A percentile compares a stretch with the other conserved stretches of the same genome.
These are phyloP conservation scores for Trichoderma asperelloides DNA, from an alignment of 495 filamentous ascomycete species.

Conservation along the genomic window DNA sequence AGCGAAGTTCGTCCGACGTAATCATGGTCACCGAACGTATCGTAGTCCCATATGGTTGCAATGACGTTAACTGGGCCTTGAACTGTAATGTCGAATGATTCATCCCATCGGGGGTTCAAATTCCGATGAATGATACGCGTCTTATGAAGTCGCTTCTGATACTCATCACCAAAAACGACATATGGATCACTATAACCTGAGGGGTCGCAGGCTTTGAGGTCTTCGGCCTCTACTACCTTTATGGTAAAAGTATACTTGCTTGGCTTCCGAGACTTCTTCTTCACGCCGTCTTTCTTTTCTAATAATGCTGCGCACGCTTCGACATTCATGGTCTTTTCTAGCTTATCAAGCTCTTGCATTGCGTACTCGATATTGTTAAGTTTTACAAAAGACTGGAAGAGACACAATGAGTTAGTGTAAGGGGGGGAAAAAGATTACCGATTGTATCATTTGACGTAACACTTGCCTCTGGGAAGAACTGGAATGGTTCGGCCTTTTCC, in stretches of 20 bases:
- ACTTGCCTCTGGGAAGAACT: constrained; percentile 86
- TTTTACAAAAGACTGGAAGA: constrained; percentile 78
- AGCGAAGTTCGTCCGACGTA: constrained; percentile 90
- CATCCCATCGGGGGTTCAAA: constrained; percentile 95
- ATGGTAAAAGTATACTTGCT: constrained; percentile 95
- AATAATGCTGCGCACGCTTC: constrained; percentile 85
- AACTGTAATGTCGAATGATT: constrained; percentile 91
- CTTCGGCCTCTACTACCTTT: constrained; percentile 98
- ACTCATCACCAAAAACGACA: constrained; percentile 93
- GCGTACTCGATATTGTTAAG: constrained; percentile 97
- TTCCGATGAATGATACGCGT: constrained; percentile 86
- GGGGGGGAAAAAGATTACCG: not conserved
- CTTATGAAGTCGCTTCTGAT: constrained; percentile 94
- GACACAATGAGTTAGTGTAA: constrained; percentile 14
- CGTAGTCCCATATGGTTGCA: constrained; percentile 97
- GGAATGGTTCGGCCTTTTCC: constrained; percentile 94
- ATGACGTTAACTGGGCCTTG: constrained; percentile 87
- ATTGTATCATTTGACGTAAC: not conserved
- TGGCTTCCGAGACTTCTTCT: constrained; percentile 43
- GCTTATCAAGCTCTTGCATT: constrained; percentile 76
- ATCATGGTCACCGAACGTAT: constrained; percentile 94
- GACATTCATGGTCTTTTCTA: constrained; percentile 86
- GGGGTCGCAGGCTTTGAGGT: constrained; percentile 93
- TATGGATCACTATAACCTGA: constrained; percentile 94
- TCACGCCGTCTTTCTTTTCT: constrained; percentile 46